A percentile compares a stretch with the other conserved stretches of the same genome.
Evolutionary conservation across 2,329 filamentous ascomycete genomes (phyloP).

Genomic region (Annulohypoxylon truncatum): DNA sequence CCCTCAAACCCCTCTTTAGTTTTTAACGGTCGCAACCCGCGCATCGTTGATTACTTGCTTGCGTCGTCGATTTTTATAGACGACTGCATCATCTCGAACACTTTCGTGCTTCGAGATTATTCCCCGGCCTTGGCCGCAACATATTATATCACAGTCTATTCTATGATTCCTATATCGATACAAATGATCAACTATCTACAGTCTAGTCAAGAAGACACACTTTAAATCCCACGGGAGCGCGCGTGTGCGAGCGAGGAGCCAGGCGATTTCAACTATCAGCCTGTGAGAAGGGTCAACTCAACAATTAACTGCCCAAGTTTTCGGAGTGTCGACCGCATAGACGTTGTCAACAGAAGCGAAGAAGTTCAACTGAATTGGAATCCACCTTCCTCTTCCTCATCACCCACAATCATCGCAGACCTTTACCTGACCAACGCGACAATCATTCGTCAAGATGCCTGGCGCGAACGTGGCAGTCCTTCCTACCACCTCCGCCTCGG

Average conservation of each 20-base stretch:
- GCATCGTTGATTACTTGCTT: slow-evolving; percentile 40
- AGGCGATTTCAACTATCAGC: slow-evolving; percentile 71
- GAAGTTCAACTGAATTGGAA: slow-evolving; percentile 39
- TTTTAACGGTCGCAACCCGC: slow-evolving; percentile 41
- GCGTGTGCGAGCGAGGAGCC: slow-evolving; percentile 69
- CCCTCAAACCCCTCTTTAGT: slow-evolving; percentile 47
- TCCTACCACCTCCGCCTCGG: slow-evolving; percentile 68
- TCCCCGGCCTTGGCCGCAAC: slow-evolving; percentile 52
- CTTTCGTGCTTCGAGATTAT: slow-evolving; percentile 47
- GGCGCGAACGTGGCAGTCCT: slow-evolving; percentile 75
- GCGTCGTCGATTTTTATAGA: slow-evolving; percentile 48
- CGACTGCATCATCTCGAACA: slow-evolving; percentile 50
- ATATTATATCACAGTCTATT: slow-evolving; percentile 54
- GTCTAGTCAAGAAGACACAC: slow-evolving; percentile 70
- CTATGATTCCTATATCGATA: slow-evolving; percentile 67
- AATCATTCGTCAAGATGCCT: slow-evolving; percentile 68
- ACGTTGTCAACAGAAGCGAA: slow-evolving; percentile 40
- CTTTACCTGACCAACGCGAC: slow-evolving; percentile 43
- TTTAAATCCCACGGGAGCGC: slow-evolving; percentile 77
- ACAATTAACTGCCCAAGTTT: slow-evolving; percentile 43
- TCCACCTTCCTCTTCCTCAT: neutral
- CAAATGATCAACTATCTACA: slow-evolving; percentile 64
- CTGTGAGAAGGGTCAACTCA: slow-evolving; percentile 53
- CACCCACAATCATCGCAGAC: slow-evolving; percentile 23
- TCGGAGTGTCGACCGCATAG: slow-evolving; percentile 45